Evolutionary conservation across 345 rosid genomes (phyloP), one percentile per base, ranked within the genome.

Genomic region (Gossypium rotundifolium): DNA sequence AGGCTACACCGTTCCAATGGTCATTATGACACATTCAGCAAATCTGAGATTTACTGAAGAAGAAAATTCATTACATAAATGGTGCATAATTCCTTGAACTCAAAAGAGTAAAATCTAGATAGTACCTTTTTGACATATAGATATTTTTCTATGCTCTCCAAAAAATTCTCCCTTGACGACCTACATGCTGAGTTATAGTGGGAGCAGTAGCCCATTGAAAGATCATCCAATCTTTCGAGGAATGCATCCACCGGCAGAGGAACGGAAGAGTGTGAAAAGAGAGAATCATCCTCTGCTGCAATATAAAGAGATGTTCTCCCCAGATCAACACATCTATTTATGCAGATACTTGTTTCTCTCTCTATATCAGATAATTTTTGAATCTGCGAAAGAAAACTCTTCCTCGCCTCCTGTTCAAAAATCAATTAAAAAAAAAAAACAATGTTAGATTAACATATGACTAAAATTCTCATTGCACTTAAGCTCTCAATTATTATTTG

Each of bases 241-340:
- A 86, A 86, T 65, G 87, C 85, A 74, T 88, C 91, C 38, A 90
- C 85, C 4, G 91, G 94, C 53, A 90, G 80, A 11, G 88, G 82
- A 52, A 84, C 91, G 0, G 94, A 85, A 12, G 94, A 90, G 51
- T 90, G 91, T 0, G 90, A 86, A 23, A 88, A 58, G 1, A 88
- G 84, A 7, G 94, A 83, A 80, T 84, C 94, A 75, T 90, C 94
- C 84, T 90, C 94, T 5, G 91, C 91, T 8, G 88, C 91, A 48
- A 90, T 74, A 70, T 73, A 82, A 61, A 90, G 89, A 3, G 91
- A 89, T 5, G 85, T 73, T 79, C 82, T 84, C 23, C 77, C 90
- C 74, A 90, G 76, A 83, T 86, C 91, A 80, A 88, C 86, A 64
- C 84, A 52, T 81, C 82, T 81, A 70, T 85, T 88, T 66, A 90